Evolutionary conservation across 164 flowering plant species (phyloP), one percentile per base, ranked within the genome.

Genomic region (Santalum album): DNA sequence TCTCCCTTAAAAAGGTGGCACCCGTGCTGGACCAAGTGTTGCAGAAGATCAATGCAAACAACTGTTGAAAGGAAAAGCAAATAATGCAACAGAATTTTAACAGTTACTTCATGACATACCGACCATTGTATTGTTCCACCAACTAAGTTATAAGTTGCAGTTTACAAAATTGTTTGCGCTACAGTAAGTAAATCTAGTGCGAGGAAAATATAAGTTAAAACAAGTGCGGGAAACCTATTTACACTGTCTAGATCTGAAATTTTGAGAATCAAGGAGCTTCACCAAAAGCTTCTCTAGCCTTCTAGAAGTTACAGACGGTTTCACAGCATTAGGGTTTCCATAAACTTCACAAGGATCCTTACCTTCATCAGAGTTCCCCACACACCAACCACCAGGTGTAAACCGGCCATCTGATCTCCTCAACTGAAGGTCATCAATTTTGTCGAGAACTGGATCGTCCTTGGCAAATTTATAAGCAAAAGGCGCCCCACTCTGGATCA

Each of bases 311-410:
- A 58, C 56, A 66, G 74, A 75, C 19, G 95, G 95, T 65, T 63
- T 82, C 38, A 82, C 54, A 12, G 56, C 70, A 65, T 75, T 68
- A 20, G 73, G 67, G 57, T 64, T 73, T 19, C 78, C 84, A 66
- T 32, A 67, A 58, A 64, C 62, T 52, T 52, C 47, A 70, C 95
- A 81, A 21, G 81, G 76, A 59, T 79, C 83, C 46, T 64, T 76
- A 25, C 64, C 76, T 12, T 42, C 27, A 32, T 14, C 52, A 23
- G 72, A 62, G 40, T 53, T 70, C 20, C 81, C 85, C 17, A 64
- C 44, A 45, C 91, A 87, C 91, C 96, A 87, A 23, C 82, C 90
- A 0, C 91, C 89, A 0, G 82, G 86, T 7, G 78, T 62, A 51
- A 82, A 69, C 35, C 44, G 67, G 40, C 75, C 76, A 16, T 45